phyloP scores from a whole-genome alignment of 129 eudicot species.

The Chrysanthemum seticuspe region DNA sequence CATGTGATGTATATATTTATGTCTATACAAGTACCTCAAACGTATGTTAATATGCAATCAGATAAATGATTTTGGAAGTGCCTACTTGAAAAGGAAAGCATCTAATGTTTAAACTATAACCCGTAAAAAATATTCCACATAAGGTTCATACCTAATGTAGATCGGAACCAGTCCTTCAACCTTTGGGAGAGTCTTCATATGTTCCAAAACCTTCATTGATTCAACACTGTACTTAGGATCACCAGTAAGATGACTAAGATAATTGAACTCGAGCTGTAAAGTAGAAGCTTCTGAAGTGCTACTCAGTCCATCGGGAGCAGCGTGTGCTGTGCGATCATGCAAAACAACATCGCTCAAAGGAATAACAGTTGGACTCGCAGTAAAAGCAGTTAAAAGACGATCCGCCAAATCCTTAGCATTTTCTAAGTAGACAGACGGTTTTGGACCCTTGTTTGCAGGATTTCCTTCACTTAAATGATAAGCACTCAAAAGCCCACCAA shows the following conservation, averaged over 20 bases:
- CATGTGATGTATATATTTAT: too few relatives aligned
- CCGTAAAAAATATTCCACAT: background rate
- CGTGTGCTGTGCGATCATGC: conserved; percentile 62
- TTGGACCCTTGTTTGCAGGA: conserved; percentile 53
- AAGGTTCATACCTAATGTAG: conserved; percentile 63
- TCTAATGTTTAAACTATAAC: background rate
- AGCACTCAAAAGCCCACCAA: conserved; percentile 98
- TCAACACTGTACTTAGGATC: conserved; percentile 73
- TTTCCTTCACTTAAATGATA: conserved; percentile 74
- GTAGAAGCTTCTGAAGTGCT: conserved; percentile 96
- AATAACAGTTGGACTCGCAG: conserved; percentile 82
- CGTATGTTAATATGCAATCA: too few relatives aligned
- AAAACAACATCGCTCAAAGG: conserved; percentile 91
- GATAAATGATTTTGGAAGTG: too few relatives aligned
- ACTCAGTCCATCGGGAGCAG: conserved; percentile 94
- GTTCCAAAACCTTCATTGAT: conserved; percentile 93
- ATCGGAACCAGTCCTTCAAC: conserved; percentile 95
- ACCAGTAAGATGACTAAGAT: conserved; percentile 77
- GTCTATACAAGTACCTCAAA: too few relatives aligned
- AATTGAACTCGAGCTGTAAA: conserved; percentile 89
- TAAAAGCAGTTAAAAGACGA: conserved; percentile 76
- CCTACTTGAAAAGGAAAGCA: too few relatives aligned
- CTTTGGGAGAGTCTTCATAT: conserved; percentile 79
- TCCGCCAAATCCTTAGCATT: conserved; percentile 85
- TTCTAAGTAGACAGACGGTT: conserved; percentile 70